Percentiles rank a stretch among this genome's conserved stretches.
phyloP scores from a whole-genome alignment of 2,329 filamentous ascomycete genomes.

The Penicillium sp. region DNA sequence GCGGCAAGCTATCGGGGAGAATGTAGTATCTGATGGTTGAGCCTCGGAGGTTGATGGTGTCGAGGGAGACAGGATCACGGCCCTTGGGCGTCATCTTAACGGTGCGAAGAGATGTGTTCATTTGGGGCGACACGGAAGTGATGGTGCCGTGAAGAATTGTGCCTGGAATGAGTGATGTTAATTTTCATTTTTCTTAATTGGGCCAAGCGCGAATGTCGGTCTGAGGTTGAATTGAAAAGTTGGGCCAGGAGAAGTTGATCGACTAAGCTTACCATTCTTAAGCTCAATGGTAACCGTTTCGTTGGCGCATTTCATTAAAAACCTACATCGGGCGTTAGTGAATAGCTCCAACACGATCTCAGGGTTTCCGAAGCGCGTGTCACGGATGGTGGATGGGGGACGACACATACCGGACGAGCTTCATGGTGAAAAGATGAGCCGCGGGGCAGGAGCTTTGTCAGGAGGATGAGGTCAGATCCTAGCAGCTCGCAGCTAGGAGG shows the following conservation, averaged over 20 bases:
- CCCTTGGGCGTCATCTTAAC: slow-evolving; percentile 94
- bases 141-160: slow-evolving; percentile 97
- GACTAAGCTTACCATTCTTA: slow-evolving; percentile 70
- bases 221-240: slow-evolving; percentile 1
- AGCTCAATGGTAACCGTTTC: slow-evolving; percentile 98
- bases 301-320: slow-evolving; percentile 98
- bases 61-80: slow-evolving; percentile 79
- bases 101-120: slow-evolving; percentile 93
- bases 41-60: slow-evolving; percentile 94
- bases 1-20: slow-evolving; percentile 86
- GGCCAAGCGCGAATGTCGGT: not conserved
- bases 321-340: slow-evolving; percentile 52
- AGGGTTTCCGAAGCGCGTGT: not conserved
- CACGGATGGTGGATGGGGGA: too few species aligned
- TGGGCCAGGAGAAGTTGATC: slow-evolving; percentile 3
- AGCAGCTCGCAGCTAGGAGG: slow-evolving; percentile 6
- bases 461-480: slow-evolving; percentile 1
- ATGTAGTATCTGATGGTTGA: slow-evolving; percentile 96
- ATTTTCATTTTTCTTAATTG: slow-evolving; percentile 1
- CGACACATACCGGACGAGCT: slow-evolving; percentile 80
- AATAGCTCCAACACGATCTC: slow-evolving; percentile 12
- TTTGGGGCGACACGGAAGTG: slow-evolving; percentile 91
- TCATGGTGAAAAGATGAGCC: slow-evolving; percentile 58
- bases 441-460: not conserved
- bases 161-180: slow-evolving; percentile 49